phyloP scores from a whole-genome alignment of 306 rosid species.

The Quercus gilva region DNA sequence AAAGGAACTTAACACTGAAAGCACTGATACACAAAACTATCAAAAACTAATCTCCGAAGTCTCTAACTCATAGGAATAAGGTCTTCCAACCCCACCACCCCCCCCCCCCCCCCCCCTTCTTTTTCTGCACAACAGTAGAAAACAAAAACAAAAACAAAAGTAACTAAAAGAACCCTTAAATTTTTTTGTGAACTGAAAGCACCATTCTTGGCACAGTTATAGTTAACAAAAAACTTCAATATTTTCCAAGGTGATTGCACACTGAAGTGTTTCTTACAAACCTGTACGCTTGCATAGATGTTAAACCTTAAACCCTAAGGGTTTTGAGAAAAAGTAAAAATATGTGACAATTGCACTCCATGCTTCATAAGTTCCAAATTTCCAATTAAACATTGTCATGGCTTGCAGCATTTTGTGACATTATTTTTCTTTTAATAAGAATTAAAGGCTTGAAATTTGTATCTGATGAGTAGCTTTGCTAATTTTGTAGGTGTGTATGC shows the following conservation, averaged over 20 bases:
- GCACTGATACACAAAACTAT: too few relatives aligned
- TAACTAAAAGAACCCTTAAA: too few relatives aligned
- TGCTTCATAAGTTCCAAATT: not conserved
- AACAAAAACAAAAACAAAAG: too few relatives aligned
- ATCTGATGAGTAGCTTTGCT: not conserved
- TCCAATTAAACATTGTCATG: not conserved
- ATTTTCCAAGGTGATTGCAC: not conserved
- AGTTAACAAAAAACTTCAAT: not conserved
- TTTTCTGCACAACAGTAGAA: too few relatives aligned
- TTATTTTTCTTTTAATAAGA: not conserved
- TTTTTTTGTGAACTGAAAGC: too few relatives aligned
- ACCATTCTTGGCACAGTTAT: not conserved
- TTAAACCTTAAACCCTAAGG: not conserved
- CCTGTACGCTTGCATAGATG: not conserved
- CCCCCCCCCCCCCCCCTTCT: too few relatives aligned
- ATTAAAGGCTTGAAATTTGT: not conserved
- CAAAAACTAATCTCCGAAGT: too few relatives aligned
- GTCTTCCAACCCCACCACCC: too few relatives aligned
- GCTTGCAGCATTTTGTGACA: not conserved
- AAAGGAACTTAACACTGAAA: too few relatives aligned
- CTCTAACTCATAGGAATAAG: too few relatives aligned
- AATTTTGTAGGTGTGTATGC: not conserved
- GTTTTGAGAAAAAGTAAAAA: not conserved
- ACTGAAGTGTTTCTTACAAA: not conserved
- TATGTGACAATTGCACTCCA: not conserved